A percentile compares a stretch with the other conserved stretches of the same genome.
These are phyloP conservation scores for Candida ipomoeae DNA, from an alignment of 805 yeast genomes.

Conservation along the genomic window DNA sequence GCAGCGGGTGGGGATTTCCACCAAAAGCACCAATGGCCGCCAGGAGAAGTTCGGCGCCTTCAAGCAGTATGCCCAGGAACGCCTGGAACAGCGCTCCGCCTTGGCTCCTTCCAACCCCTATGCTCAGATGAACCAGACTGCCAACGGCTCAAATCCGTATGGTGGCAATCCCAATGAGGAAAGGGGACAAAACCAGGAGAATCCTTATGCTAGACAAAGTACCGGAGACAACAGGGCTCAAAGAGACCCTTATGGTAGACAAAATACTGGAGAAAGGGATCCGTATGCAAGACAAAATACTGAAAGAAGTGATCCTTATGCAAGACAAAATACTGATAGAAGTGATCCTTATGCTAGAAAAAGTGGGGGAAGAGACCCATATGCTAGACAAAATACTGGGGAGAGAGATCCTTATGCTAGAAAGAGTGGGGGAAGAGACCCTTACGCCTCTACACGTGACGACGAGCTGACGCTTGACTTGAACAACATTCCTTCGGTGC, in stretches of 20 bases:
- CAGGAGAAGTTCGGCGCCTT: conserved; percentile 51
- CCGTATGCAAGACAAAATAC: not conserved
- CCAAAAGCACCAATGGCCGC: conserved; percentile 30
- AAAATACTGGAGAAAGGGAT: not conserved
- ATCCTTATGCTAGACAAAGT: conserved; percentile 3
- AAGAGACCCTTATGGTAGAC: not conserved
- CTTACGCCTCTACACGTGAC: conserved; percentile 3
- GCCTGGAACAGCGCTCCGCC: conserved; percentile 32
- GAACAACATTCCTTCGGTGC: conserved; percentile 35
- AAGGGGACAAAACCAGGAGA: not conserved
- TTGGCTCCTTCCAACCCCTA: conserved; percentile 41
- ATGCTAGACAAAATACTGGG: not conserved
- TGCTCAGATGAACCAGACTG: conserved; percentile 24
- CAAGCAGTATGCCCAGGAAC: conserved; percentile 44
- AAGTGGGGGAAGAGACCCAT: not conserved
- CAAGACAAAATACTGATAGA: not conserved
- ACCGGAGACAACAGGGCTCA: not conserved
- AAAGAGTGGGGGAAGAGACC: not conserved
- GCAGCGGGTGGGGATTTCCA: conserved; percentile 39
- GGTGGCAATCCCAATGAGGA: conserved; percentile 3
- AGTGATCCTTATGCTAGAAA: not conserved
- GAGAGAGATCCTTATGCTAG: not conserved
- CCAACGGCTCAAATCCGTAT: conserved; percentile 14
- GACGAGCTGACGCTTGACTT: conserved; percentile 37
- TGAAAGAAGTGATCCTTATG: not conserved